These are phyloP conservation scores for Pyrenochaeta sp. DNA, from an alignment of 2,329 filamentous ascomycete species.

Conservation along the genomic window DNA sequence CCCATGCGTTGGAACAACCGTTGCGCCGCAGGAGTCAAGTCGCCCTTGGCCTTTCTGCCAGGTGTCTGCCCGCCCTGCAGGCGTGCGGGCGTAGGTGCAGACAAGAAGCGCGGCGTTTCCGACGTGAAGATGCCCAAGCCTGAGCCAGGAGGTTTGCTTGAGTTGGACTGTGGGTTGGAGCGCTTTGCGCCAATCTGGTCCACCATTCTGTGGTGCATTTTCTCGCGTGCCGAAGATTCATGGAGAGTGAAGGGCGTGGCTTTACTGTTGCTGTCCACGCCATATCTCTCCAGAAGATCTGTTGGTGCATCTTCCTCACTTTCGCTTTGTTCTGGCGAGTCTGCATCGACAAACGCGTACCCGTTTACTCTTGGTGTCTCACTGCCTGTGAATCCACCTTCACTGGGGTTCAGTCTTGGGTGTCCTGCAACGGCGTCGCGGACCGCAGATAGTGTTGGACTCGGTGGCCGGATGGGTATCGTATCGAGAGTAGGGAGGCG, in stretches of 20 bases:
- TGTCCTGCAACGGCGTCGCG: conserved; percentile 83
- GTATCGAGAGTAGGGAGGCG: conserved; percentile 67
- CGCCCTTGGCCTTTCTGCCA: conserved; percentile 63
- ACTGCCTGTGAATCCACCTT: conserved; percentile 68
- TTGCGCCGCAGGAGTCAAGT: conserved; percentile 75
- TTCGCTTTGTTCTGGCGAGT: conserved; percentile 75
- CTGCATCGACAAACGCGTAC: conserved; percentile 93
- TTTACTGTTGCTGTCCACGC: conserved; percentile 33
- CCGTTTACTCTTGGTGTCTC: conserved; percentile 93
- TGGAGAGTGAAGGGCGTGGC: conserved; percentile 73
- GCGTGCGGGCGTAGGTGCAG: conserved; percentile 76
- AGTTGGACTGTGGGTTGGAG: conserved; percentile 1
- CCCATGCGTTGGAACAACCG: conserved; percentile 51
- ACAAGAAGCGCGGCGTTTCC: conserved; percentile 71
- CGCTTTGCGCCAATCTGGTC: conserved; percentile 30
- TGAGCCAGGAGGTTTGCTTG: conserved; percentile 17
- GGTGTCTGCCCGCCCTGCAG: conserved; percentile 58
- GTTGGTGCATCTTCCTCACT: conserved; percentile 49
- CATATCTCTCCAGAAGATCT: conserved; percentile 55
- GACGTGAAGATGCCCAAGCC: conserved; percentile 40
- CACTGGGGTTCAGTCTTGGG: conserved; percentile 68
- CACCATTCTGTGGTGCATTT: conserved; percentile 77
- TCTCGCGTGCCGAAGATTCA: conserved; percentile 78
- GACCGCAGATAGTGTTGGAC: conserved; percentile 83
- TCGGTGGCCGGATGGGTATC: conserved; percentile 66